phyloP scores from a whole-genome alignment of 345 rosid genomes.

The Limnanthes douglasii region DNA sequence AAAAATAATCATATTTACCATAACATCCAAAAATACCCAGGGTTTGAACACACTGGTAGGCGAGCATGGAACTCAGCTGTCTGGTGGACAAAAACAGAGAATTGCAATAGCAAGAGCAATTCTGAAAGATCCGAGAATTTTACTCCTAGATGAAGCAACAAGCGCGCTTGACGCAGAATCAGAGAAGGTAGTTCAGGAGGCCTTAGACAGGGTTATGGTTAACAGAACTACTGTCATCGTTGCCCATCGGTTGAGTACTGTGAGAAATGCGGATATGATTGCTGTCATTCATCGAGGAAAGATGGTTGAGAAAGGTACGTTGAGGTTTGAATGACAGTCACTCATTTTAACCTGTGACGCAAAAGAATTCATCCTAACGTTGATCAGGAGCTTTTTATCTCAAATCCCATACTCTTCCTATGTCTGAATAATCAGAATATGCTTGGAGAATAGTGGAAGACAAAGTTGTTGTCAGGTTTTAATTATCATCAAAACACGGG shows the following conservation, averaged over 20 bases:
- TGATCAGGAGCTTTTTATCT: slow-evolving; percentile 50
- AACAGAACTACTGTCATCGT: slow-evolving; percentile 44
- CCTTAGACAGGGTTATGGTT: slow-evolving; percentile 46
- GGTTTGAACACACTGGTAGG: slow-evolving; percentile 67
- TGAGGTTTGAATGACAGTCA: neutral
- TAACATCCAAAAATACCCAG: slow-evolving; percentile 11
- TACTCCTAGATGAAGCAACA: slow-evolving; percentile 65
- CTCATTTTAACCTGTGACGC: too few species aligned
- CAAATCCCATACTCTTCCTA: too few species aligned
- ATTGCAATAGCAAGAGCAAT: slow-evolving; percentile 63
- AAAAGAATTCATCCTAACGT: slow-evolving; percentile 40
- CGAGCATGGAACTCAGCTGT: slow-evolving; percentile 67
- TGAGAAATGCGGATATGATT: slow-evolving; percentile 39
- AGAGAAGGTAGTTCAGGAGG: slow-evolving; percentile 43
- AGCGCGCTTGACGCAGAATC: slow-evolving; percentile 72
- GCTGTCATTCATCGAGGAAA: slow-evolving; percentile 47
- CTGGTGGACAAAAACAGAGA: slow-evolving; percentile 79
- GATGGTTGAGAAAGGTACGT: slow-evolving; percentile 44
- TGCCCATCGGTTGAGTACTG: slow-evolving; percentile 45
- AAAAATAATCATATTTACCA: neutral
- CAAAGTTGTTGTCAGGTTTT: slow-evolving; percentile 67
- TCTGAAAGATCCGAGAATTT: slow-evolving; percentile 46
- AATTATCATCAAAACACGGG: slow-evolving; percentile 36
- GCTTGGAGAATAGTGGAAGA: slow-evolving; percentile 56
- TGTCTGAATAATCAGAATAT: too few species aligned